Percentiles rank a stretch among this genome's conserved stretches.
These are phyloP conservation scores for Toxicodendron radicans DNA, from an alignment of 345 rosid genomes.

Conservation along the genomic window DNA sequence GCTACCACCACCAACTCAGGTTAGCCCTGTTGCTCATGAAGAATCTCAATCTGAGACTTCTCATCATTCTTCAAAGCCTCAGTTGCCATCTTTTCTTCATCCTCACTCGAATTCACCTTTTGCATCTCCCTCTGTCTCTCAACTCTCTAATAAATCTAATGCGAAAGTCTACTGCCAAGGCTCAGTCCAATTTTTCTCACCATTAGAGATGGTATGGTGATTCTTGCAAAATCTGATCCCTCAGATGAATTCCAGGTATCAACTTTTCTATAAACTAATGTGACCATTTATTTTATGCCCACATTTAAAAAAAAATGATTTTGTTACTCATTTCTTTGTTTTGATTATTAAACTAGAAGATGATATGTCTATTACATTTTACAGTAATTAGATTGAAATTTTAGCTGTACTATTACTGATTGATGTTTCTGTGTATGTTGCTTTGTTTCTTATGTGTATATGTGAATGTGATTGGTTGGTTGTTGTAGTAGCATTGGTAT, in stretches of 20 bases:
- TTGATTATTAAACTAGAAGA: neutral
- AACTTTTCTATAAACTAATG: neutral
- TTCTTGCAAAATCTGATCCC: slow-evolving; percentile 60
- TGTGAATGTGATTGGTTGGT: neutral
- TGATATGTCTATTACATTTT: too few species aligned
- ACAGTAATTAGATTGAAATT: neutral
- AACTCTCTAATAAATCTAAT: slow-evolving; percentile 48
- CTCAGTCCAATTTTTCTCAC: slow-evolving; percentile 55
- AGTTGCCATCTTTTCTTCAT: slow-evolving; percentile 35
- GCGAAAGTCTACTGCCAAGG: slow-evolving; percentile 64
- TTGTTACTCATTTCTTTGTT: neutral
- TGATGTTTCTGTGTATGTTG: slow-evolving; percentile 2
- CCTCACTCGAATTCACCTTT: slow-evolving; percentile 38
- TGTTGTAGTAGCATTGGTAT: slow-evolving; percentile 67
- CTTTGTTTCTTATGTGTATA: slow-evolving; percentile 13
- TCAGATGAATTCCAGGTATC: slow-evolving; percentile 61
- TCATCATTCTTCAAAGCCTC: slow-evolving; percentile 38
- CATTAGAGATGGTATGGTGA: slow-evolving; percentile 57
- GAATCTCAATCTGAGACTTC: slow-evolving; percentile 26
- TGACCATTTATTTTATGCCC: neutral
- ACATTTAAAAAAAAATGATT: too few species aligned
- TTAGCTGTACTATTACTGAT: neutral
- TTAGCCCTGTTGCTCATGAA: slow-evolving; percentile 41
- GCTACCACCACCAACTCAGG: slow-evolving; percentile 27
- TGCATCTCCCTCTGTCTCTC: slow-evolving; percentile 36